phyloP scores from a whole-genome alignment of 2,329 filamentous ascomycete species.

The Dactylellina haptotyla region DNA sequence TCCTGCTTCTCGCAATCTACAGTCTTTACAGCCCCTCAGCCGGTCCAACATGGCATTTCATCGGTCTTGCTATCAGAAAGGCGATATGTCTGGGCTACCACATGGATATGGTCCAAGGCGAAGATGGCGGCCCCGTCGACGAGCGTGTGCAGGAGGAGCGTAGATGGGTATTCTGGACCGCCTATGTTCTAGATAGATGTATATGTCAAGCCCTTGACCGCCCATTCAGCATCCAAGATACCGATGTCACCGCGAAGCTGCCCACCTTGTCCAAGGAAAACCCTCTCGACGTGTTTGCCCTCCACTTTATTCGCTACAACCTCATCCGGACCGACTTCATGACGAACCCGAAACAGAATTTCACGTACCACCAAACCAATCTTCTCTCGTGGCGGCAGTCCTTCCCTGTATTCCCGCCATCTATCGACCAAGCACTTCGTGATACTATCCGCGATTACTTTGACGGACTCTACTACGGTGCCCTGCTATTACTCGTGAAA shows the following conservation, averaged over 20 bases:
- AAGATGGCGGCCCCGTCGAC: conserved; percentile 42
- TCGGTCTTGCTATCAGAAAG: conserved; percentile 48
- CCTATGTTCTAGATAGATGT: conserved; percentile 51
- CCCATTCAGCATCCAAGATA: conserved; percentile 53
- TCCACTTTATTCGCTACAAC: conserved; percentile 54
- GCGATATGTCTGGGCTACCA: conserved; percentile 52
- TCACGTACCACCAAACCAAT: conserved; percentile 52
- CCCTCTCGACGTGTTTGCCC: conserved; percentile 45
- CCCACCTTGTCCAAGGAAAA: conserved; percentile 43
- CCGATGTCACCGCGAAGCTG: conserved; percentile 49
- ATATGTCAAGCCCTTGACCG: conserved; percentile 51
- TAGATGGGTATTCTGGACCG: conserved; percentile 53
- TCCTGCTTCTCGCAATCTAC: conserved; percentile 49
- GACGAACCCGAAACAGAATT: conserved; percentile 44
- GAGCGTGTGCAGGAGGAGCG: conserved; percentile 49
- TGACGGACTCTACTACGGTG: conserved; percentile 49
- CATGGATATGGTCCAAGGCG: conserved; percentile 52
- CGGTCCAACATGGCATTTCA: conserved; percentile 53
- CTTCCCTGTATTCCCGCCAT: conserved; percentile 38
- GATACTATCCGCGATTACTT: conserved; percentile 53
- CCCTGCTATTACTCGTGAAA: conserved; percentile 42
- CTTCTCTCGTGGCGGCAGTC: conserved; percentile 49
- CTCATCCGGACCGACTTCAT: conserved; percentile 52
- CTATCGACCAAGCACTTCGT: conserved; percentile 38
- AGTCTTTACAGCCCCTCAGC: conserved; percentile 49